Evolutionary conservation across 108 stramenopile genomes (phyloP).

Genomic region (Nannochloropsis oceanica): DNA sequence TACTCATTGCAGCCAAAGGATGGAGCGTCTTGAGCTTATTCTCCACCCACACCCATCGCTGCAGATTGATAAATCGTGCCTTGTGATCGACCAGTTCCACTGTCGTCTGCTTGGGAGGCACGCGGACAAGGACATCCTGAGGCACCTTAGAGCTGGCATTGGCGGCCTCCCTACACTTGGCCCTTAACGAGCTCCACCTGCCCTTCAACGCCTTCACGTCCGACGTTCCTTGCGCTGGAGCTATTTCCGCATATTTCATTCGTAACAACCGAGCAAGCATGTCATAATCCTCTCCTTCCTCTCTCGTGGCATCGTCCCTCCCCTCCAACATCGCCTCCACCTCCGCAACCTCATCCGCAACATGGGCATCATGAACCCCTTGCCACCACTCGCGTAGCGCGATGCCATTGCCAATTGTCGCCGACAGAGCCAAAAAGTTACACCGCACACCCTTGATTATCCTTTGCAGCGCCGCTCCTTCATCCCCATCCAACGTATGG

Average conservation of each 20-base stretch:
- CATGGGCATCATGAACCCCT: conserved; percentile 42
- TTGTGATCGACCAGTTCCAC: conserved; percentile 71
- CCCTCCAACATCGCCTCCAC: conserved; percentile 44
- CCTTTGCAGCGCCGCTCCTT: conserved; percentile 90
- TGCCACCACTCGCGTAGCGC: conserved; percentile 85
- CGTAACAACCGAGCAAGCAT: background rate
- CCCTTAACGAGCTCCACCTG: conserved; percentile 17
- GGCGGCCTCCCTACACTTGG: conserved; percentile 7
- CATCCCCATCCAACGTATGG: conserved; percentile 91
- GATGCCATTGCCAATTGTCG: conserved; percentile 91
- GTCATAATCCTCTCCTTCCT: background rate
- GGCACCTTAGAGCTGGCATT: background rate
- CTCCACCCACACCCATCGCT: conserved; percentile 72
- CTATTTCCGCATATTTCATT: background rate
- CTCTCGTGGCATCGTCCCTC: conserved; percentile 29
- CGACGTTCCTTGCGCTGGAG: background rate
- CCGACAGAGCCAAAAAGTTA: conserved; percentile 87
- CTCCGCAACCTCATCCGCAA: conserved; percentile 53
- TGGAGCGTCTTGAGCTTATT: conserved; percentile 58
- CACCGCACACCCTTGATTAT: conserved; percentile 71
- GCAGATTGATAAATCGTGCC: conserved; percentile 93
- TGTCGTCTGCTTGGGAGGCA: conserved; percentile 5
- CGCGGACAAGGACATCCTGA: background rate
- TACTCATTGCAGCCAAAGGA: conserved; percentile 83
- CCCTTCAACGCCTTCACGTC: conserved; percentile 20